Base-by-base conservation (phyloP, 2,329 filamentous ascomycete species). In the Tolypocladium ophioglossoides region DNA sequence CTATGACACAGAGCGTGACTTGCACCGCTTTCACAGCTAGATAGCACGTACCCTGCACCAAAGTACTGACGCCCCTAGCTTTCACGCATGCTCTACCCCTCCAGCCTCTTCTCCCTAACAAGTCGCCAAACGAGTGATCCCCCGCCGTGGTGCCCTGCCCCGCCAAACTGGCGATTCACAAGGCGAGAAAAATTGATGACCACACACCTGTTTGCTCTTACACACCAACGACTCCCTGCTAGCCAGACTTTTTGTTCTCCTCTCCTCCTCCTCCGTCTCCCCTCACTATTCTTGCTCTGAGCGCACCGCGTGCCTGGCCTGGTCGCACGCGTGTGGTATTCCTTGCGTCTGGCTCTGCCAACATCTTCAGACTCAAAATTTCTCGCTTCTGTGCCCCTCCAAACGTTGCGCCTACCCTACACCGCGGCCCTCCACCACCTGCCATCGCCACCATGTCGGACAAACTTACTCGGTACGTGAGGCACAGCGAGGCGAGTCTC, bases 391-490 rank as follows among this genome's bases (percentile, higher is more conserved):
- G 44, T 20, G 22, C 41, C 39, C 51, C 52, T 53, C 52, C 49
- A 37, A 34, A 27, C 22, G 20, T 51, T 52, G 40, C 51, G 22
- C 27, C n/a, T 53, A 54, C 53, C 53, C 57, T 51, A 47, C 40
- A 53, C 52, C 35, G 38, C 18, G 14, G 37, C 38, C 44, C 53
- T 41, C 22, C 14, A 44, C 30, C 55, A 44, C 52, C 55, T 57
- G 59, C 56, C 54, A 58, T 58, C 58, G 64, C 66, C 74, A 80
- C 66, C 68, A 96, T 96, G 91, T 81, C 89, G 70, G 91, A 96
- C 81, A 96, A 88, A 77, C 84, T 96, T 67, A 97, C 92, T 66
- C 89, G 91, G 91, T 96, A 84, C 65, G 84, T 69, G 20, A 41
- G 22, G n/a, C 49, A 34, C 41, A 32, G 38, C 32, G n/a, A 34